phyloP scores from a whole-genome alignment of 805 yeast genomes.

The Suhomyces sp. region DNA sequence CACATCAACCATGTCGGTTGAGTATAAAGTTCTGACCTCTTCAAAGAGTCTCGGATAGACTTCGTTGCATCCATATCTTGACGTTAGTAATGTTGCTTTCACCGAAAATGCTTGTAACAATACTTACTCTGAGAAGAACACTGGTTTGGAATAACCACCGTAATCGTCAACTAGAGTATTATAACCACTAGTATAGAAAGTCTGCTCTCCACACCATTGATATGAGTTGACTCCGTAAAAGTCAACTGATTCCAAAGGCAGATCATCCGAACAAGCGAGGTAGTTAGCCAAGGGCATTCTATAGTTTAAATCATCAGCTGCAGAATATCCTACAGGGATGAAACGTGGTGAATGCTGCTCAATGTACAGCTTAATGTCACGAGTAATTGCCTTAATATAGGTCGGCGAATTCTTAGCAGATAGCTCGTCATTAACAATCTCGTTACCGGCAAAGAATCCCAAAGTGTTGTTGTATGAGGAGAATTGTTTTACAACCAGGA shows the following conservation, averaged over 20 bases:
- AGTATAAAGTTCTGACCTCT: slow-evolving; percentile 68
- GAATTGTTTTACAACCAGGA: slow-evolving; percentile 77
- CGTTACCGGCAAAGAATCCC: slow-evolving; percentile 92
- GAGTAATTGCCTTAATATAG: slow-evolving; percentile 71
- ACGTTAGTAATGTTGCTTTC: slow-evolving; percentile 11
- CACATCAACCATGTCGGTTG: slow-evolving; percentile 66
- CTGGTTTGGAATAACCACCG: slow-evolving; percentile 64
- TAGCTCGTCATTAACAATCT: slow-evolving; percentile 73
- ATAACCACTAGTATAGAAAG: slow-evolving; percentile 72
- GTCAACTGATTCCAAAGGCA: slow-evolving; percentile 59
- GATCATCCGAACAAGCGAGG: slow-evolving; percentile 67
- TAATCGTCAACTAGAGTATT: slow-evolving; percentile 68
- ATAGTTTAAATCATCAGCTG: slow-evolving; percentile 86
- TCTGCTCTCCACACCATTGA: slow-evolving; percentile 87
- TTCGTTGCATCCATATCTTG: slow-evolving; percentile 71
- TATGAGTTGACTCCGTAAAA: slow-evolving; percentile 80
- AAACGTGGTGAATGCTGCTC: slow-evolving; percentile 53
- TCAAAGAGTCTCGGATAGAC: slow-evolving; percentile 76
- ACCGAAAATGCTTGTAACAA: slow-evolving; percentile 2
- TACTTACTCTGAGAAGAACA: slow-evolving; percentile 78
- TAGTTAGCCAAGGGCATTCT: slow-evolving; percentile 76
- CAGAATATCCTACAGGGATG: slow-evolving; percentile 93
- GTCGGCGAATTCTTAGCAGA: slow-evolving; percentile 71
- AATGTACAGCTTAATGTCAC: slow-evolving; percentile 79
- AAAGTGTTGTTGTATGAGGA: slow-evolving; percentile 83